Base-by-base conservation (phyloP, 768 basidiomycete genomes). In the Tylopilus cervinicoccineus region DNA sequence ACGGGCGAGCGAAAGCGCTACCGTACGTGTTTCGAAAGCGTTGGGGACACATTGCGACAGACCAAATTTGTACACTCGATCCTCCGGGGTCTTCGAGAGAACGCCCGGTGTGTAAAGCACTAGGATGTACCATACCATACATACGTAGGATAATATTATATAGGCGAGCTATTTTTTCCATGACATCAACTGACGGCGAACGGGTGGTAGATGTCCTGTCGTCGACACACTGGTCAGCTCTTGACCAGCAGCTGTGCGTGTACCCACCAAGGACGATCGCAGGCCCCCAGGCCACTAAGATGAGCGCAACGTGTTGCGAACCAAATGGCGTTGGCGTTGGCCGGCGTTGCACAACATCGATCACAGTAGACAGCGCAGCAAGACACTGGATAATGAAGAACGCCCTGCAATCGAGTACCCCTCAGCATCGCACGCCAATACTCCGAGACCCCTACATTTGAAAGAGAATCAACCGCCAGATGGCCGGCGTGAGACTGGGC, bases 231-330 rank as follows among this genome's bases (percentile, higher is more conserved):
- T 8, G 8, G 7, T 58, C 43, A 57, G 32, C 11, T 2, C 43
- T 14, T 1, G 17, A 37, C 34, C 22, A 28, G 14, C 20, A 17
- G 11, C 28, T 20, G 3, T 19, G 14, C 13, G 19, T 13, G 27
- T 6, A 58, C 72, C 53, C 46, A 77, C 83, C 75, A 54, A 84
- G 79, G 29, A 82, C 58, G 19, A 85, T 28, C 10, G 69, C 66
- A 8, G 83, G 84, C 6, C 73, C 78, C 83, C 83, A 86, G 10
- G 73, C 80, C 9, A 70, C 73, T 22, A 84, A 63, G 16, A 86
- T 56, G 38, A 86, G 60, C 32, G 80, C 79, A 46, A 86, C 58
- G 59, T 86, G 80, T 50, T 86, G 84, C 24, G 83, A 78, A 23
- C 83, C 83, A 54, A 86, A 77, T 5, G 83, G 67, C 13, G 74